Base-by-base conservation (phyloP, 345 rosid genomes). In the Geranium rotundifolium region DNA sequence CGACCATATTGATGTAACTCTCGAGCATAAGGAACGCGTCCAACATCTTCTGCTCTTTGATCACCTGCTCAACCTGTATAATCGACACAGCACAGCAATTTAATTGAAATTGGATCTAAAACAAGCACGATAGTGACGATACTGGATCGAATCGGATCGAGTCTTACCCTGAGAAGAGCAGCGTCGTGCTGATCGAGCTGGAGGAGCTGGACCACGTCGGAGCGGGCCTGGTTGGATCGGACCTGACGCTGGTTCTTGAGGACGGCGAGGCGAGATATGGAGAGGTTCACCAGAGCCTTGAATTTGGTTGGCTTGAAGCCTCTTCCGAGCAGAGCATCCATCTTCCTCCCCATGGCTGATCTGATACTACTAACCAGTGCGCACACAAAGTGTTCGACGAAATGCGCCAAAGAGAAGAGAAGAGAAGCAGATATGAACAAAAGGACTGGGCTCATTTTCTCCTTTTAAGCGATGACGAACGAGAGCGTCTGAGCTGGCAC, bases 121-220 rank as follows among this genome's bases (percentile, higher is more conserved):
- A 4, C 39, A 10, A 30, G 54, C 0, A 0, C 13, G 7, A 30
- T 17, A 29, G 15, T 12, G 17, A 27, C 15, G 0, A 27, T n/a
- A n/a, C 18, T 5, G n/a, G 63, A 34, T 60, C 20, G 7, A 17
- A 34, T 5, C 17, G 27, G 5, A 31, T 29, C 2, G n/a, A 27
- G 0, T 18, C 2, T 60, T 66, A 82, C 88, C 0, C 84, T 75
- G 64, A 68, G 64, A 27, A 83, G 85, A 61, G 85, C 88, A 0
- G 65, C 60, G 1, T 82, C 81, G 7, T 74, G 85, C 39, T 76
- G 79, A 12, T 82, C 83, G 7, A 74, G 83, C 17, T 72, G 65
- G 49, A 81, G 77, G 50, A 82, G 84, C 68, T 85, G 70, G 41
- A 66, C 1, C 18, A 70, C 80, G 63, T 85, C 87, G 23, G 85